Conservation (phyloP, 352 stramenopile genomes). For the Phytopythium mirpurense region DNA sequence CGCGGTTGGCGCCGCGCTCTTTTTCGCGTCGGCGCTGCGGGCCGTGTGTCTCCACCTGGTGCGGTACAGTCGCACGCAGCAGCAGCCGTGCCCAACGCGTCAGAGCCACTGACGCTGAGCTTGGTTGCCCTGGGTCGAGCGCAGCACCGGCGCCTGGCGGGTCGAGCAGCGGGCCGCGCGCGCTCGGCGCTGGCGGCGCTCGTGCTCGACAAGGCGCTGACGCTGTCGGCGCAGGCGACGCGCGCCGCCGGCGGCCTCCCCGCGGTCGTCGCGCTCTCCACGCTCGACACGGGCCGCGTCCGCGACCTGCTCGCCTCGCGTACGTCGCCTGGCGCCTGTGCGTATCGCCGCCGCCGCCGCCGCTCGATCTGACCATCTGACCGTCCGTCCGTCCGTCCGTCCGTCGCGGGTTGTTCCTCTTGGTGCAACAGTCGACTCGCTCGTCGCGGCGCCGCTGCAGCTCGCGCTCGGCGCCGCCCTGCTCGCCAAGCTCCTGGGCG, state of each 20-base stretch:
- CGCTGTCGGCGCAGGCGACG: constrained; percentile 52
- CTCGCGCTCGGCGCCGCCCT: constrained; percentile 48
- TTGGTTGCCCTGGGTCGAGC: too few species aligned
- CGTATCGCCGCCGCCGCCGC: background rate
- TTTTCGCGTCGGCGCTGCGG: constrained; percentile 38
- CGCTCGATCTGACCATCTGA: too few species aligned
- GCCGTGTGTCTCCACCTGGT: constrained; percentile 62
- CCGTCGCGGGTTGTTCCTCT: too few species aligned
- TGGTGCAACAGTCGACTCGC: constrained; percentile 69
- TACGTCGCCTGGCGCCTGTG: constrained; percentile 2
- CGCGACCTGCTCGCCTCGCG: constrained; percentile 72
- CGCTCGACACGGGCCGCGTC: constrained; percentile 89
- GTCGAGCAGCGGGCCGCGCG: constrained; percentile 57
- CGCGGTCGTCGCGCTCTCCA: constrained; percentile 93
- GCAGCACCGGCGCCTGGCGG: constrained; percentile 54
- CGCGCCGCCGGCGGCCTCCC: constrained; percentile 45
- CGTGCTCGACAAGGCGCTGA: constrained; percentile 55
- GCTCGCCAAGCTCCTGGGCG: constrained; percentile 43
- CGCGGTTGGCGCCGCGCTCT: constrained; percentile 41
- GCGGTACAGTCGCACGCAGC: too few species aligned
- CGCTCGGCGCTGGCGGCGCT: constrained; percentile 61
- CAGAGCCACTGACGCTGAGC: too few species aligned
- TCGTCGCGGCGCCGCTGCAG: constrained; percentile 56
- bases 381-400: too few species aligned
- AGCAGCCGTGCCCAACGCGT: too few species aligned